Base-by-base conservation (phyloP, 2,329 filamentous ascomycete genomes). In the Ustulina deusta region DNA sequence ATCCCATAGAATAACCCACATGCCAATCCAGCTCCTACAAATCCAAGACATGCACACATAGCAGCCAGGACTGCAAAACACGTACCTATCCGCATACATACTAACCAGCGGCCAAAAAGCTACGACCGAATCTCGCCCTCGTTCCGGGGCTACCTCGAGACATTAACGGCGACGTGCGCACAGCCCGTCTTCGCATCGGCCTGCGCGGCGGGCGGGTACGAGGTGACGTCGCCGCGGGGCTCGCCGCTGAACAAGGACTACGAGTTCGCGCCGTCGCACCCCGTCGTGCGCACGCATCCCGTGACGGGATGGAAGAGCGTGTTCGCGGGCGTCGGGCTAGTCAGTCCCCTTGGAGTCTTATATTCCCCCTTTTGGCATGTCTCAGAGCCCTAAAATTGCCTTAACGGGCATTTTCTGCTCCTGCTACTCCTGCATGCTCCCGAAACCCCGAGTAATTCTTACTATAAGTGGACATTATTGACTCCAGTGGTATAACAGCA, bases 271-370 rank as follows among this genome's bases (percentile, higher is more conserved):
- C 82, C 86, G 0, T 77, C 81, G 0, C 87, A 90, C 67, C 87
- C 87, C 0, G 83, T 89, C 0, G 80, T 89, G 5, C 81, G 87
- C 11, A 90, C 88, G 0, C 88, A 90, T 61, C 88, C 88, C 0
- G 87, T 90, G 0, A 89, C 87, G 0, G 88, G 87, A 0, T 90
- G 88, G 87, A 90, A 83, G 72, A 79, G 79, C 0, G 66, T 83
- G 13, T 75, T 76, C 61, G 74, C 74, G 10, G 73, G 71, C 38
- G 73, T 72, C 6, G 74, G 74, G 1, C 63, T 81, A n/a, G n/a
- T n/a, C n/a, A n/a, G n/a, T n/a, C n/a, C n/a, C n/a, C n/a, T n/a
- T n/a, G n/a, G n/a, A n/a, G n/a, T n/a, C n/a, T n/a, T n/a, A n/a
- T n/a, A n/a, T n/a, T n/a, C n/a, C n/a, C n/a, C n/a, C n/a, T n/a